Conservation (phyloP, 1,284 basidiomycete species). For the Trichosporon ovoides region DNA sequence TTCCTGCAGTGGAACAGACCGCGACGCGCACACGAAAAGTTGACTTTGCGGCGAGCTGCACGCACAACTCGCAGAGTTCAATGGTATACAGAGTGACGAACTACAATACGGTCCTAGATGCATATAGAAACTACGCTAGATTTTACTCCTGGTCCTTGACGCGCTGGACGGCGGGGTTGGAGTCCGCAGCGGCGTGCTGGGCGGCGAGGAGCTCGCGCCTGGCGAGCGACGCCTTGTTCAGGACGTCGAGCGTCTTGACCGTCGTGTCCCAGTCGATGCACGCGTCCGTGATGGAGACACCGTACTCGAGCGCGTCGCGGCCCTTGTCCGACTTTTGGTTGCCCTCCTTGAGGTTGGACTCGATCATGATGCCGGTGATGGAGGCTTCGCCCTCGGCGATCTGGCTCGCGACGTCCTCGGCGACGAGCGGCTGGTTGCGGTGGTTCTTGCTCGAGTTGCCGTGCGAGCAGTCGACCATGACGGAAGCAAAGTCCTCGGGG, state of each 20-base stretch:
- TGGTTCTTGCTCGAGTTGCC: constrained; percentile 92
- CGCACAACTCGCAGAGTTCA: not conserved
- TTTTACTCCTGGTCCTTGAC: constrained; percentile 4
- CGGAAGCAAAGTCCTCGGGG: constrained; percentile 42
- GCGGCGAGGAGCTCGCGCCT: constrained; percentile 34
- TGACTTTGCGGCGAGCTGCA: too few species aligned
- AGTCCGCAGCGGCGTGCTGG: constrained; percentile 7
- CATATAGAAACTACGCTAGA: constrained; percentile 3
- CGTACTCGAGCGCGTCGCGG: constrained; percentile 65
- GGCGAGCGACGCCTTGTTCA: constrained; percentile 55
- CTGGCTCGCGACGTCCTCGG: constrained; percentile 75
- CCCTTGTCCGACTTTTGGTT: constrained; percentile 62
- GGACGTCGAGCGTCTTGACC: constrained; percentile 64
- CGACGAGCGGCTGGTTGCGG: constrained; percentile 87
- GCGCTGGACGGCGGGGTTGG: constrained; percentile 24
- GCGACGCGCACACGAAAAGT: too few species aligned
- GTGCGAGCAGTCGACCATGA: constrained; percentile 52
- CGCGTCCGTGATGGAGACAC: constrained; percentile 85
- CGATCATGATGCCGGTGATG: constrained; percentile 87
- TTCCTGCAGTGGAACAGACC: too few species aligned
- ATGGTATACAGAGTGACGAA: not conserved
- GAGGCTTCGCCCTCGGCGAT: constrained; percentile 65
- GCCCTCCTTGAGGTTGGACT: constrained; percentile 84
- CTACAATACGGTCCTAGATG: constrained; percentile 1
- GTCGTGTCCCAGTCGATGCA: constrained; percentile 83